Evolutionary conservation across 2,329 filamentous ascomycete species (phyloP), one percentile per base, ranked within the genome.

Genomic region (Elsinoe australis): DNA sequence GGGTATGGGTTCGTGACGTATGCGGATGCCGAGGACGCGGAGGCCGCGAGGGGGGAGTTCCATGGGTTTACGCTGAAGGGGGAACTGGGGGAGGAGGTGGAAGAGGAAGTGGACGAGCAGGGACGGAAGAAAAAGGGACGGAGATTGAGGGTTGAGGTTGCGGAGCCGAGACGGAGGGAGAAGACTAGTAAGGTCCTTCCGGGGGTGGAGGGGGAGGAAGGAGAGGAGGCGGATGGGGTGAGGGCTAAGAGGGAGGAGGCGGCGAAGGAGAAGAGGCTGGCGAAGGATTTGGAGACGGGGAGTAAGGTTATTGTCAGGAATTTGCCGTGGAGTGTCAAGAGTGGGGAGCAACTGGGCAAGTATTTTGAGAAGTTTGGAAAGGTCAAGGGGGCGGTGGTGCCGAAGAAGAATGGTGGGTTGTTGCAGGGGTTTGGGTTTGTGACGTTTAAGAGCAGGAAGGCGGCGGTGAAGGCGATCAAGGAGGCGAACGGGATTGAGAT

Each of bases 1-100:
- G 90, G 92, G 14, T 98, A 88, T 65, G 92, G 92, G 47, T 98
- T 98, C 67, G 90, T 98, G 50, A 96, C 92, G 2, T 92, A 98
- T 60, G 87, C 89, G 58, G 92, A 98, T 62, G 78, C 85, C 22
- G 89, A 95, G 55, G 92, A 98, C 71, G 89, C 90, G 9, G 72
- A 82, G 55, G 78, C 82, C 54, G 94, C 92, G 14, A 78, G 85
- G 61, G 78, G 83, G 50, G 84, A 94, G 63, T 78, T 95, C 61
- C 80, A 95, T 65, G 85, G 86, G 53, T 75, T 83, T 36, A 70
- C 79, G 19, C 78, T 95, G 57, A 79, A 88, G 42, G 90, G 89
- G 15, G 45, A 48, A 14, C 24, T 48, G 5, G 45, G 45, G 12
- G 45, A 28, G 4, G 33, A 31, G 3, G 14, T 19, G 24, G 45